A percentile compares a stretch with the other conserved stretches of the same genome.
These are phyloP conservation scores for Kodamaea suecica DNA, from an alignment of 1,139 yeast genomes.

Conservation along the genomic window DNA sequence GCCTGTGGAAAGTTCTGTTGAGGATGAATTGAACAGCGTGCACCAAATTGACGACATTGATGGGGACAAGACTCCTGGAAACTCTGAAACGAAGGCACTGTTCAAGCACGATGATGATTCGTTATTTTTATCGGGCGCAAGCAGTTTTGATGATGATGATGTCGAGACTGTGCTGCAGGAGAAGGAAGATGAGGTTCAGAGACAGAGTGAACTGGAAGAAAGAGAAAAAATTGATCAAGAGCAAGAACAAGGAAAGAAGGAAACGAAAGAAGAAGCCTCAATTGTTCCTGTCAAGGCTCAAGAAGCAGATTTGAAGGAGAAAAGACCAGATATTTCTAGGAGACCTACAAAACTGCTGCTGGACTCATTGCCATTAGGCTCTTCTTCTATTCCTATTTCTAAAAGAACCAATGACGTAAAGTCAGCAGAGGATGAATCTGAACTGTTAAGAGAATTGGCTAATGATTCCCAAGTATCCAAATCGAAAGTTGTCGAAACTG, in stretches of 20 bases:
- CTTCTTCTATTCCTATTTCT: slow-evolving; percentile 12
- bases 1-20: slow-evolving; percentile 2
- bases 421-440: too few relatives aligned
- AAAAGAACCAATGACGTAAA: slow-evolving; percentile 12
- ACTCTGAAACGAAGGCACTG: slow-evolving; percentile 28
- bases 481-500: background rate
- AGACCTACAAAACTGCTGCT: slow-evolving; percentile 2
- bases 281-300: too few relatives aligned
- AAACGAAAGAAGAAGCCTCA: background rate
- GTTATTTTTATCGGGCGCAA: slow-evolving; percentile 17
- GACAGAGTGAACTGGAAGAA: background rate
- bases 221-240: background rate
- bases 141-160: slow-evolving; percentile 34
- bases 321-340: too few relatives aligned
- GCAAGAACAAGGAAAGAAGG: slow-evolving; percentile 1
- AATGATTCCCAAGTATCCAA: too few relatives aligned
- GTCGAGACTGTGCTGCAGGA: slow-evolving; percentile 35
- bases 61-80: slow-evolving; percentile 39
- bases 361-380: background rate
- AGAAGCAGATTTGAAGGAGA: too few relatives aligned
- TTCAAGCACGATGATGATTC: slow-evolving; percentile 29
- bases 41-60: slow-evolving; percentile 17
- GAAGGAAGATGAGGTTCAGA: slow-evolving; percentile 14
- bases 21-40: slow-evolving; percentile 1
- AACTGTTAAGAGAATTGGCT: background rate